A percentile compares a stretch with the other conserved stretches of the same genome.
Evolutionary conservation across 768 basidiomycete genomes (phyloP).

Genomic region (Lactifluus piperatus): DNA sequence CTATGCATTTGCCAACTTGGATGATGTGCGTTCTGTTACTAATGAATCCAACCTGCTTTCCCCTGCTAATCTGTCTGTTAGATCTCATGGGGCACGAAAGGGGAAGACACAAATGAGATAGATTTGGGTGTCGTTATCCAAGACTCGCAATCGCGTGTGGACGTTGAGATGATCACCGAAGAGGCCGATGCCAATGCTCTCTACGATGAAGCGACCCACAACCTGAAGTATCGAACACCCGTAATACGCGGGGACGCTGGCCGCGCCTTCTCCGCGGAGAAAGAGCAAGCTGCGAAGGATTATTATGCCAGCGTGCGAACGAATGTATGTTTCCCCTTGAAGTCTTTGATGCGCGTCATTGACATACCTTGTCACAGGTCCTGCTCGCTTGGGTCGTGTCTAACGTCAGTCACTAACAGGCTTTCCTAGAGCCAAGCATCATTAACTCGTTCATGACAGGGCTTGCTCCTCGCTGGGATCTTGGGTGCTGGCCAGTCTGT

Average conservation of each 20-base stretch:
- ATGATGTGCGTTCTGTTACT: constrained; percentile 48
- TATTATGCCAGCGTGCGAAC: constrained; percentile 86
- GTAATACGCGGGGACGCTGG: constrained; percentile 22
- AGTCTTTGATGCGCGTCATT: background rate
- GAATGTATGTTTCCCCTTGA: constrained; percentile 40
- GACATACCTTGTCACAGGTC: constrained; percentile 31
- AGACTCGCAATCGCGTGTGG: constrained; percentile 73
- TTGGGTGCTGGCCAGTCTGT: constrained; percentile 51
- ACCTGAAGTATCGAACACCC: constrained; percentile 52
- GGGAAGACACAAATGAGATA: constrained; percentile 59
- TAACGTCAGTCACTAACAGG: constrained; percentile 43
- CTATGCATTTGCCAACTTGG: constrained; percentile 79
- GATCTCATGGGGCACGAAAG: constrained; percentile 97
- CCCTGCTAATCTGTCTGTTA: constrained; percentile 23
- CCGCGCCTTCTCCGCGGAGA: constrained; percentile 43
- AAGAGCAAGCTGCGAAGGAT: constrained; percentile 67
- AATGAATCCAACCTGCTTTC: constrained; percentile 2
- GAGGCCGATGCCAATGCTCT: constrained; percentile 75
- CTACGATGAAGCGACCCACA: constrained; percentile 76
- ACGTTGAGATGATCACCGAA: constrained; percentile 78
- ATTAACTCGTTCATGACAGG: constrained; percentile 32
- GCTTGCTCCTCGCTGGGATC: constrained; percentile 59
- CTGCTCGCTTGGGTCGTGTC: constrained; percentile 77
- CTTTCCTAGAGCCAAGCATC: background rate
- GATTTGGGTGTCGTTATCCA: constrained; percentile 83